A percentile compares a stretch with the other conserved stretches of the same genome.
phyloP scores from a whole-genome alignment of 257 asterid species.

The Solanum neorickii region DNA sequence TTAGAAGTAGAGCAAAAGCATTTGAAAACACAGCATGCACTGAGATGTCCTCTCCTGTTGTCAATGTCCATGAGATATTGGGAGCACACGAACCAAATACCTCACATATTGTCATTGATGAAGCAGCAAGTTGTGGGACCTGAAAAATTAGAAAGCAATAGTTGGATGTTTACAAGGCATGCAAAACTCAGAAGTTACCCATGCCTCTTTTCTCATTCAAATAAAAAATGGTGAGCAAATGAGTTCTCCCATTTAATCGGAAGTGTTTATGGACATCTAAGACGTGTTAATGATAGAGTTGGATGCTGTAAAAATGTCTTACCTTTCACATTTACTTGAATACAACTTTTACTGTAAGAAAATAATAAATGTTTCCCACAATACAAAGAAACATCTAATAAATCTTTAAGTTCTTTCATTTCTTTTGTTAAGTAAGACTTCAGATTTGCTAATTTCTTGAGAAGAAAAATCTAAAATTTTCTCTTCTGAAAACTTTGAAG shows the following conservation, averaged over 20 bases:
- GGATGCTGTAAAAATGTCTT: not conserved
- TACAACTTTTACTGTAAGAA: not conserved
- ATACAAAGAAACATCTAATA: not conserved
- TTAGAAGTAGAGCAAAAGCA: conserved; percentile 89
- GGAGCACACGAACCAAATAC: conserved; percentile 85
- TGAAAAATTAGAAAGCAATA: conserved; percentile 12
- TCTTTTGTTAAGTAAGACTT: not conserved
- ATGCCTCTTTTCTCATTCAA: not conserved
- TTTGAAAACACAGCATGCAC: conserved; percentile 85
- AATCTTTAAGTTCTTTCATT: not conserved
- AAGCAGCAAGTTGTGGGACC: conserved; percentile 96
- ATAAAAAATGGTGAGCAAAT: not conserved
- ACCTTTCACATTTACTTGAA: not conserved
- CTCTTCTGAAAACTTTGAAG: not conserved
- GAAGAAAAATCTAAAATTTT: not conserved
- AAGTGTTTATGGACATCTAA: not conserved
- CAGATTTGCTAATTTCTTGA: not conserved
- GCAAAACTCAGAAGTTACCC: not conserved
- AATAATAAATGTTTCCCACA: not conserved
- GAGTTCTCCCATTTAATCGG: not conserved
- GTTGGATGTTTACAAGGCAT: not conserved
- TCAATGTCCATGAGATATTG: conserved; percentile 49
- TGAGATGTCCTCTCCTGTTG: conserved; percentile 75
- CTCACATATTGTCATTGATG: conserved; percentile 87
- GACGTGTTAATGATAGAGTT: not conserved